phyloP scores from a whole-genome alignment of 805 yeast genomes.

The Nakazawaea wyomingensis region DNA sequence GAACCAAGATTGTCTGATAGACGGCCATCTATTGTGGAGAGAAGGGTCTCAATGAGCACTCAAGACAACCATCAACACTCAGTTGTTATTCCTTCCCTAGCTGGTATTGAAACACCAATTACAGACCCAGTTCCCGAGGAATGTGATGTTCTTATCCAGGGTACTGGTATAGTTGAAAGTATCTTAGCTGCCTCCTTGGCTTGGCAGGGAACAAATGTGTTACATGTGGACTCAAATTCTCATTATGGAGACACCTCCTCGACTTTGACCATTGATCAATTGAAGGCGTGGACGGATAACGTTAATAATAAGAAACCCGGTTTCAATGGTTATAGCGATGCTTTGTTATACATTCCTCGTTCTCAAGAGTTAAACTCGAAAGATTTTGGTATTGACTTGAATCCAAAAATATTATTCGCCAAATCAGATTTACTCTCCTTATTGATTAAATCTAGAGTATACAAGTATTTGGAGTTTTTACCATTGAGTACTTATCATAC shows the following conservation, averaged over 20 bases:
- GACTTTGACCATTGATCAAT: slow-evolving; percentile 80
- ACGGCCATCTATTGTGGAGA: slow-evolving; percentile 63
- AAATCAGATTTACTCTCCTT: slow-evolving; percentile 80
- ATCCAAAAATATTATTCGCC: slow-evolving; percentile 86
- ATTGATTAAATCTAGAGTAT: slow-evolving; percentile 79
- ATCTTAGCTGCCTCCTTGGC: slow-evolving; percentile 90
- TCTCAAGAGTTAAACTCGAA: slow-evolving; percentile 50
- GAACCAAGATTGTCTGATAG: slow-evolving; percentile 22
- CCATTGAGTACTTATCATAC: slow-evolving; percentile 86
- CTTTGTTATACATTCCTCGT: slow-evolving; percentile 74
- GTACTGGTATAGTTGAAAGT: slow-evolving; percentile 88
- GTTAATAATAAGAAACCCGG: slow-evolving; percentile 45
- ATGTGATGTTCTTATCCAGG: slow-evolving; percentile 86
- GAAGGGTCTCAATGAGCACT: slow-evolving; percentile 48
- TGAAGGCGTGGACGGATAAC: slow-evolving; percentile 73
- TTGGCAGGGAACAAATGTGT: slow-evolving; percentile 96
- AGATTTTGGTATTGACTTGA: slow-evolving; percentile 82
- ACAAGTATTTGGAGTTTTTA: slow-evolving; percentile 88
- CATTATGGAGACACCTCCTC: slow-evolving; percentile 90
- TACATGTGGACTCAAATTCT: slow-evolving; percentile 80
- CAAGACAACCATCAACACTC: slow-evolving; percentile 21
- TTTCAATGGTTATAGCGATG: slow-evolving; percentile 32
- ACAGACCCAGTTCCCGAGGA: slow-evolving; percentile 59
- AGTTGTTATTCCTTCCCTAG: slow-evolving; percentile 57
- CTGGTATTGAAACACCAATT: slow-evolving; percentile 72